A percentile compares a stretch with the other conserved stretches of the same genome.
Evolutionary conservation across 495 filamentous ascomycete genomes (phyloP).

Genomic region (Cairneyella variabilis): DNA sequence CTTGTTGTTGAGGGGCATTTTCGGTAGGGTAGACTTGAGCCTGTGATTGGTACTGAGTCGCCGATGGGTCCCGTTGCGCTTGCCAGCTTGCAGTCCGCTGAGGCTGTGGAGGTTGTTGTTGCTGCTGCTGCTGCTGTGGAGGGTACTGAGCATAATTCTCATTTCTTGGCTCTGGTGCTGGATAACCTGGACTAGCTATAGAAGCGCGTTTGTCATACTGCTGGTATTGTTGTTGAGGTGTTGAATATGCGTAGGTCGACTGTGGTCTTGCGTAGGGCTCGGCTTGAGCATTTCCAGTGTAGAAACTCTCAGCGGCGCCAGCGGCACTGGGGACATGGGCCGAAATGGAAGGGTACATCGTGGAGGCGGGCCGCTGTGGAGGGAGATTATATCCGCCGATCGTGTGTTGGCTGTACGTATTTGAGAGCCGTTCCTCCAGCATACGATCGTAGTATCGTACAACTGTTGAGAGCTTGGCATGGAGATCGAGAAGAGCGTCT

Average conservation of each 20-base stretch:
- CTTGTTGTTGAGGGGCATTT: conserved; percentile 11
- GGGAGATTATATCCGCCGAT: conserved; percentile 51
- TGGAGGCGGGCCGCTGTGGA: conserved; percentile 49
- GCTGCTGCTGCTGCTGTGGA: conserved; percentile 20
- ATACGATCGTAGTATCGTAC: conserved; percentile 99
- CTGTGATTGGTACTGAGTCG: conserved; percentile 31
- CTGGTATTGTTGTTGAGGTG: conserved; percentile 27
- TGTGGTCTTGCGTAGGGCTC: conserved; percentile 46
- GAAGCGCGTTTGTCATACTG: conserved; percentile 25
- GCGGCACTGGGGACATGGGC: conserved; percentile 42
- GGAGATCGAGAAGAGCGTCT: conserved; percentile 88
- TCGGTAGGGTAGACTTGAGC: conserved; percentile 24
- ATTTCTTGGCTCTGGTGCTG: conserved; percentile 24
- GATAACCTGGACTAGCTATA: conserved; percentile 20
- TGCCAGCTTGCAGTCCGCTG: conserved; percentile 46
- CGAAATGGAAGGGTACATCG: conserved; percentile 65
- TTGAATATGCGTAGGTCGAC: conserved; percentile 27
- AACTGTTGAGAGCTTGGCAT: conserved; percentile 92
- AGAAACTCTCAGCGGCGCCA: conserved; percentile 72
- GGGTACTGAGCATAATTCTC: conserved; percentile 12
- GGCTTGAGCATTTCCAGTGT: conserved; percentile 59
- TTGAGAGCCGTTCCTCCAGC: conserved; percentile 92
- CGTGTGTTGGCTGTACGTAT: conserved; percentile 81
- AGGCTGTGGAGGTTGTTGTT: conserved; percentile 22
- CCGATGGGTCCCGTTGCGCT: conserved; percentile 27